phyloP scores from a whole-genome alignment of 2,329 filamentous ascomycete genomes.

The Penicillium glabrum region DNA sequence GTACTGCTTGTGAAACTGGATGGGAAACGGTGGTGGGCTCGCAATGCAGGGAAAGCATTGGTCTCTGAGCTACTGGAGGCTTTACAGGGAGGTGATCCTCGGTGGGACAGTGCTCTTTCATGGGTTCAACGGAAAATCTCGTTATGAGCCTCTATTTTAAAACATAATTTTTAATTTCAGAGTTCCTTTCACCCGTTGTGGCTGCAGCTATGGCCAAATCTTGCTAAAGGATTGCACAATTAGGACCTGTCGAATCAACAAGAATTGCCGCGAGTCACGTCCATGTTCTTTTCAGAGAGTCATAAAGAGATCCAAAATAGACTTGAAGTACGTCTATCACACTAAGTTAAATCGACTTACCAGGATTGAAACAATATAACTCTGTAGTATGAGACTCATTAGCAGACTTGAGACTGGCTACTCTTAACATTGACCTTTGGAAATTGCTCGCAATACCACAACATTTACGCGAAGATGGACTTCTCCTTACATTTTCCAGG shows the following conservation, averaged over 20 bases:
- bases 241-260: not conserved
- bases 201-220: not conserved
- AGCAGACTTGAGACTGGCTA: too few relatives aligned
- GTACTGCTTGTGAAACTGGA: slow-evolving; percentile 33
- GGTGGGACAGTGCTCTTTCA: slow-evolving; percentile 27
- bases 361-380: too few relatives aligned
- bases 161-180: not conserved
- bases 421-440: too few relatives aligned
- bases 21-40: slow-evolving; percentile 36
- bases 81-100: slow-evolving; percentile 19
- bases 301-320: not conserved
- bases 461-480: too few relatives aligned
- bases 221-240: not conserved
- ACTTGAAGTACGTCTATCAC: not conserved
- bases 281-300: not conserved
- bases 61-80: slow-evolving; percentile 27
- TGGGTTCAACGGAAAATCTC: slow-evolving; percentile 32
- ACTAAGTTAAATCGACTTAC: too few relatives aligned
- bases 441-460: too few relatives aligned
- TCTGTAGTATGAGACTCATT: too few relatives aligned
- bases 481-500: too few relatives aligned
- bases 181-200: not conserved
- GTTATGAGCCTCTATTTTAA: slow-evolving; percentile 5
- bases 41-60: slow-evolving; percentile 32
- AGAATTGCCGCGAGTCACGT: not conserved